These are phyloP conservation scores for Fusarium coffeatum DNA, from an alignment of 2,329 filamentous ascomycete species.

Conservation along the genomic window DNA sequence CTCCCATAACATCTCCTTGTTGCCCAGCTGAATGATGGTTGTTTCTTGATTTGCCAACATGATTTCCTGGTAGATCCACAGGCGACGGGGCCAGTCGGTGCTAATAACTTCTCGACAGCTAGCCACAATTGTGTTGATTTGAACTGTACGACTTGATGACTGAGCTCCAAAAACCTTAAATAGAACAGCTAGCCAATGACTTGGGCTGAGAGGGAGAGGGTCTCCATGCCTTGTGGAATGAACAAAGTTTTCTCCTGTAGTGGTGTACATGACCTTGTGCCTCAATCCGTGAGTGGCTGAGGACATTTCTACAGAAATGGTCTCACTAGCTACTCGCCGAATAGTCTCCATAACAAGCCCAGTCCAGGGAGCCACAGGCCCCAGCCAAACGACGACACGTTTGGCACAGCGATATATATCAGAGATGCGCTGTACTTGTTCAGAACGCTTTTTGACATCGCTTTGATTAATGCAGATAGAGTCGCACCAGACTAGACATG, in stretches of 20 bases:
- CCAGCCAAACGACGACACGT: conserved; percentile 6
- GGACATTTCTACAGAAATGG: no score
- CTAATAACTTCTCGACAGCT: not conserved
- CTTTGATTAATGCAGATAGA: conserved; percentile 16
- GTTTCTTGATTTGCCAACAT: not conserved
- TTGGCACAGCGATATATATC: not conserved
- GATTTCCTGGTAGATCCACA: not conserved
- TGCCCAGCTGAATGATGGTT: not conserved
- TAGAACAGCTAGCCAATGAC: not conserved
- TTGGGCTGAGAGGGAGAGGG: not conserved
- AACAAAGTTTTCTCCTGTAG: no score
- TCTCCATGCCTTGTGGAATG: not conserved
- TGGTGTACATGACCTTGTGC: no score
- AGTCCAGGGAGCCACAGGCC: not conserved
- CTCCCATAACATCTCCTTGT: not conserved
- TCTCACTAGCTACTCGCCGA: not conserved
- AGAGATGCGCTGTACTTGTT: conserved; percentile 7
- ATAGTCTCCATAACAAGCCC: not conserved
- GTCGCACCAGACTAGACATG: not conserved
- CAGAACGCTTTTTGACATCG: not conserved
- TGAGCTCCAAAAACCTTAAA: no score
- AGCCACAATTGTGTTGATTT: no score
- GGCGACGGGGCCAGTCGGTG: not conserved
- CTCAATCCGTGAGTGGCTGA: not conserved
- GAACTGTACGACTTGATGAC: no score